A percentile compares a stretch with the other conserved stretches of the same genome.
These are phyloP conservation scores for Acanthamoeba polyphaga DNA, from an alignment of 208 protist genomes.

Conservation along the genomic window DNA sequence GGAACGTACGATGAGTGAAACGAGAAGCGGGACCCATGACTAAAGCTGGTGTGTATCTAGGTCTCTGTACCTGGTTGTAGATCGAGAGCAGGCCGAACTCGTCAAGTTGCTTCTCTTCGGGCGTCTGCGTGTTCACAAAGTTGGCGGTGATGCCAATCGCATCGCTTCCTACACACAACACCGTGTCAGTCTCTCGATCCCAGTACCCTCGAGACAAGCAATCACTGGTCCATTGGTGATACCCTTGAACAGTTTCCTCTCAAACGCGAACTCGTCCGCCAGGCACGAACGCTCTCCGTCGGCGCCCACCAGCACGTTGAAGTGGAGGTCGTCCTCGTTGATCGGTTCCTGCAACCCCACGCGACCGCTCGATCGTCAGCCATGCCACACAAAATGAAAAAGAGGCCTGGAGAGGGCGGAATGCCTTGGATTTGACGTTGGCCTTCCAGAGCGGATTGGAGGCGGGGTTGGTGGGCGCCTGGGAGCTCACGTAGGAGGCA, in stretches of 20 bases:
- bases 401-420: not conserved
- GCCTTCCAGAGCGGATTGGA: not conserved
- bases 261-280: slow-evolving; percentile 60
- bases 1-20: not conserved
- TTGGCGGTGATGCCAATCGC: slow-evolving; percentile 78
- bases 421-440: slow-evolving; percentile 23
- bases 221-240: not conserved
- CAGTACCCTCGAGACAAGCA: no score
- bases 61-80: slow-evolving; percentile 53
- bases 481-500: not conserved
- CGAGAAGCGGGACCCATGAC: not conserved
- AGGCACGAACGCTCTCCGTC: slow-evolving; percentile 73
- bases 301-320: slow-evolving; percentile 73
- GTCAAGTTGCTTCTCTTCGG: slow-evolving; percentile 15
- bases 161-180: not conserved
- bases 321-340: slow-evolving; percentile 24
- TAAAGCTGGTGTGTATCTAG: not conserved
- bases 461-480: not conserved
- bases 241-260: slow-evolving; percentile 74
- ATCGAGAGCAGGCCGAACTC: slow-evolving; percentile 64
- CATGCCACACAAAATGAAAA: not conserved
- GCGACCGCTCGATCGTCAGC: not conserved
- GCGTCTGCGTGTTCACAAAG: slow-evolving; percentile 75
- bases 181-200: not conserved
- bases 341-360: not conserved